Evolutionary conservation across 371 early-diverging fungal genomes (phyloP).

Genomic region (Saksenaea vasiformis): DNA sequence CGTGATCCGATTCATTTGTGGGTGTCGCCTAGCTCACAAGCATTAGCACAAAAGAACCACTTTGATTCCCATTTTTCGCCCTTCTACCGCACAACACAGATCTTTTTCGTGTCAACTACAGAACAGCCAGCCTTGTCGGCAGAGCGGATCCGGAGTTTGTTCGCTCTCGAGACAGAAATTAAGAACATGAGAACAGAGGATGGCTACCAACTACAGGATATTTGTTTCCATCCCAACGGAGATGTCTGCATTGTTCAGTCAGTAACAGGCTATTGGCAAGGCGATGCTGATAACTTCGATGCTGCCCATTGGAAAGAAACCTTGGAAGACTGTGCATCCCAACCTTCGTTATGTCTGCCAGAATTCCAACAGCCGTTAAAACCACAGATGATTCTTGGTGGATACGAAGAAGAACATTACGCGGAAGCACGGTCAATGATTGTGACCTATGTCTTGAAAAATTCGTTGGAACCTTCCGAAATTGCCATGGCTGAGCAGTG

Average conservation of each 20-base stretch:
- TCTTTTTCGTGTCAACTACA: constrained; percentile 61
- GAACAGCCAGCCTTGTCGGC: constrained; percentile 49
- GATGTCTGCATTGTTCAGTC: constrained; percentile 73
- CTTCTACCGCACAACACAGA: constrained; percentile 74
- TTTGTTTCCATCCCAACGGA: constrained; percentile 73
- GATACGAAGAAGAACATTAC: constrained; percentile 51
- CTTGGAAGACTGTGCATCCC: constrained; percentile 51
- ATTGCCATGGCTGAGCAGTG: constrained; percentile 59
- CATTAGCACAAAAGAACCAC: constrained; percentile 61
- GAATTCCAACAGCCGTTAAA: constrained; percentile 68
- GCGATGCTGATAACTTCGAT: constrained; percentile 55
- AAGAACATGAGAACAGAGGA: constrained; percentile 39
- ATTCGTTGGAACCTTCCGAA: constrained; percentile 51
- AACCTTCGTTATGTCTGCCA: constrained; percentile 67
- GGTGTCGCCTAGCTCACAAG: constrained; percentile 70
- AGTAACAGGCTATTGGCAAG: constrained; percentile 75
- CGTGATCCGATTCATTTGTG: constrained; percentile 71
- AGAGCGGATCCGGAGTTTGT: constrained; percentile 49
- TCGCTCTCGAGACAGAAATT: constrained; percentile 59
- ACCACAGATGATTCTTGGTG: constrained; percentile 73
- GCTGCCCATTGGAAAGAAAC: constrained; percentile 45
- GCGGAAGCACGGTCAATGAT: constrained; percentile 57
- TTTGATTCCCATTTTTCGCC: constrained; percentile 75
- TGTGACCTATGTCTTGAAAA: constrained; percentile 67
- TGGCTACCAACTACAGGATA: constrained; percentile 49